Percentiles rank a stretch among this genome's conserved stretches.
Evolutionary conservation across 2,329 filamentous ascomycete genomes (phyloP).

Genomic region (Penicillium crustosum): DNA sequence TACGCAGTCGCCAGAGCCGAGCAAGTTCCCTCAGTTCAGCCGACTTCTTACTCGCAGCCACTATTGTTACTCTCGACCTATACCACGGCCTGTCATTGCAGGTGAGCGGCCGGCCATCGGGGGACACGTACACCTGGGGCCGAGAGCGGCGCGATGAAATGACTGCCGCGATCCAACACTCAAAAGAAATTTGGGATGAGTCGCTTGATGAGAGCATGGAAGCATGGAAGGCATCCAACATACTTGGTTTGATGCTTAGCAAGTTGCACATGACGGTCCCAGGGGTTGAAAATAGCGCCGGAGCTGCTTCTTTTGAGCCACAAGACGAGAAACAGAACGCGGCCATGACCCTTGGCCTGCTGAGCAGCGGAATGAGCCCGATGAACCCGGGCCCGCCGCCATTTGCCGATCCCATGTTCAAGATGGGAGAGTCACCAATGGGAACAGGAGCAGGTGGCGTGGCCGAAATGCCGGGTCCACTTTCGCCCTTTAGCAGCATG

Average conservation of each 20-base stretch:
- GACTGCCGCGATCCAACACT: constrained; percentile 70
- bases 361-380: constrained; percentile 63
- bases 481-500: constrained; percentile 55
- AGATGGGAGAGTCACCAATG: constrained; percentile 32
- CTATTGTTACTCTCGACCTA: constrained; percentile 79
- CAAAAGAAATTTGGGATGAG: constrained; percentile 76
- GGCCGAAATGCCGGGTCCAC: constrained; percentile 42
- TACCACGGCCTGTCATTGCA: constrained; percentile 56
- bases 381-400: constrained; percentile 34
- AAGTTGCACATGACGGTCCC: constrained; percentile 59
- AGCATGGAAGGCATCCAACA: constrained; percentile 78
- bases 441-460: constrained; percentile 24
- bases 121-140: constrained; percentile 49
- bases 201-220: constrained; percentile 79
- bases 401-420: constrained; percentile 33
- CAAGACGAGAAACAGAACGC: constrained; percentile 63
- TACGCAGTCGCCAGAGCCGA: constrained; percentile 74
- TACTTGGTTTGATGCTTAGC: constrained; percentile 79
- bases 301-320: constrained; percentile 34
- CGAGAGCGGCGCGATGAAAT: constrained; percentile 65
- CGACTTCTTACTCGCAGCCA: constrained; percentile 83
- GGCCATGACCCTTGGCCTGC: constrained; percentile 69
- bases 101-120: constrained; percentile 34
- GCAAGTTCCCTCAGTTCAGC: constrained; percentile 76
- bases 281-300: constrained; percentile 26